Conservation (phyloP, 2,329 filamentous ascomycete species). For the Sphaerostilbella broomeana region DNA sequence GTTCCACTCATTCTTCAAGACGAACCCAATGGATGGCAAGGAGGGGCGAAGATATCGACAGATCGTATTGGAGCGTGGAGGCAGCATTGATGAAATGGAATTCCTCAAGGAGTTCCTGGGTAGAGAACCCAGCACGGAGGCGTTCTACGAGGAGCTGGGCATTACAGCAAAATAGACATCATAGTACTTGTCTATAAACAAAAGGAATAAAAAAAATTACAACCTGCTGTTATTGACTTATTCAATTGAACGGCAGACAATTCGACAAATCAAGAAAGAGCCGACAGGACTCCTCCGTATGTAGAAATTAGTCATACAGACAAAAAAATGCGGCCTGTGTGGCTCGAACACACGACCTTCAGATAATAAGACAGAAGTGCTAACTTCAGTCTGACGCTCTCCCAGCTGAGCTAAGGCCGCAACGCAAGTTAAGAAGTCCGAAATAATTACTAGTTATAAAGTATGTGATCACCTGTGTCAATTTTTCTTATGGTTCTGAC, state of each 20-base stretch:
- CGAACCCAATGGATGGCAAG: conserved; percentile 68
- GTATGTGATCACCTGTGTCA: too few relatives aligned
- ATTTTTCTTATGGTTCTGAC: too few relatives aligned
- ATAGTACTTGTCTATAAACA: background rate
- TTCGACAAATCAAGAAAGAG: too few relatives aligned
- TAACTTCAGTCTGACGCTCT: conserved; percentile 12
- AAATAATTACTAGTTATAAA: too few relatives aligned
- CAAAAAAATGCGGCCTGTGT: conserved; percentile 12
- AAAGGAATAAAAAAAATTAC: conserved; percentile 4
- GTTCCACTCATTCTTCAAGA: conserved; percentile 75
- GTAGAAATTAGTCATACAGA: too few relatives aligned
- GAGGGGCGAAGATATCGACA: conserved; percentile 72
- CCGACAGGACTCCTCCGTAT: too few relatives aligned
- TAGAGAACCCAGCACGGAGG: conserved; percentile 66
- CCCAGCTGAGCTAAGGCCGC: conserved; percentile 13
- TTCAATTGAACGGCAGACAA: too few relatives aligned
- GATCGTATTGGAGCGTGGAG: conserved; percentile 70
- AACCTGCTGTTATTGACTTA: too few relatives aligned
- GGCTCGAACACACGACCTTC: conserved; percentile 13
- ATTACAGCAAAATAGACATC: conserved; percentile 16
- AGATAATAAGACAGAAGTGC: conserved; percentile 9
- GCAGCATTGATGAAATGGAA: conserved; percentile 73
- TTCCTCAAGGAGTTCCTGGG: conserved; percentile 74
- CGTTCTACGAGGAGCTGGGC: conserved; percentile 75
- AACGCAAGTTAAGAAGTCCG: too few relatives aligned